Percentiles rank a stretch among this genome's conserved stretches.
phyloP scores from a whole-genome alignment of 768 basidiomycete species.

The Lactarius pseudohatsudake region DNA sequence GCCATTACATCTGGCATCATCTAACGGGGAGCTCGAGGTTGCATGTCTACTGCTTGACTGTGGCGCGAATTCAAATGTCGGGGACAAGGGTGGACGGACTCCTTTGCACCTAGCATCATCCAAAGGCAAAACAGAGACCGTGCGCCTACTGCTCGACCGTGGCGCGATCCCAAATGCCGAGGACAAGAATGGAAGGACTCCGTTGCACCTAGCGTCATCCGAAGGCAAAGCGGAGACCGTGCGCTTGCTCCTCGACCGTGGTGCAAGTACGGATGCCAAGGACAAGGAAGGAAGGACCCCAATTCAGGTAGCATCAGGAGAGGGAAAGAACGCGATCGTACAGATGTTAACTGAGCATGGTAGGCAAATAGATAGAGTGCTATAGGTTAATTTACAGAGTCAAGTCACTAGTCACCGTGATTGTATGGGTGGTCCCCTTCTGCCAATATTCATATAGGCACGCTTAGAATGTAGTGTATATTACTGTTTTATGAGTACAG shows the following conservation, averaged over 20 bases:
- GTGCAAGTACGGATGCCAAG: not conserved
- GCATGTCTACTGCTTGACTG: not conserved
- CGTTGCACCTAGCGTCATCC: too few relatives aligned
- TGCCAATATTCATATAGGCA: too few relatives aligned
- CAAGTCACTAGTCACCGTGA: not conserved
- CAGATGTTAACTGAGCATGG: not conserved
- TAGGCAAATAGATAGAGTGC: not conserved
- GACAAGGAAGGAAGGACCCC: not conserved
- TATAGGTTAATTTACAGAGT: not conserved
- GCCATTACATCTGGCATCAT: not conserved
- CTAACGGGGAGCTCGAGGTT: not conserved
- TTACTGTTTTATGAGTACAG: too few relatives aligned
- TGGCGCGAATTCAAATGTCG: not conserved
- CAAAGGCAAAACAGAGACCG: too few relatives aligned
- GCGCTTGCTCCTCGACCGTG: not conserved
- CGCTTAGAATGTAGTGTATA: too few relatives aligned
- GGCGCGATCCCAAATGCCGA: too few relatives aligned
- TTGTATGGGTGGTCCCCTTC: not conserved
- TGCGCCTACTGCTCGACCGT: too few relatives aligned
- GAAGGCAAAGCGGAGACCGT: too few relatives aligned
- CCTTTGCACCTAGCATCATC: too few relatives aligned
- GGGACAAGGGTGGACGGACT: too few relatives aligned
- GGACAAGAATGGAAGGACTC: too few relatives aligned
- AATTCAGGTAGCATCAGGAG: not conserved
- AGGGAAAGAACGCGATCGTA: not conserved